Conservation (phyloP, 1,139 yeast species). For the Nakaseomyces delphensis region DNA sequence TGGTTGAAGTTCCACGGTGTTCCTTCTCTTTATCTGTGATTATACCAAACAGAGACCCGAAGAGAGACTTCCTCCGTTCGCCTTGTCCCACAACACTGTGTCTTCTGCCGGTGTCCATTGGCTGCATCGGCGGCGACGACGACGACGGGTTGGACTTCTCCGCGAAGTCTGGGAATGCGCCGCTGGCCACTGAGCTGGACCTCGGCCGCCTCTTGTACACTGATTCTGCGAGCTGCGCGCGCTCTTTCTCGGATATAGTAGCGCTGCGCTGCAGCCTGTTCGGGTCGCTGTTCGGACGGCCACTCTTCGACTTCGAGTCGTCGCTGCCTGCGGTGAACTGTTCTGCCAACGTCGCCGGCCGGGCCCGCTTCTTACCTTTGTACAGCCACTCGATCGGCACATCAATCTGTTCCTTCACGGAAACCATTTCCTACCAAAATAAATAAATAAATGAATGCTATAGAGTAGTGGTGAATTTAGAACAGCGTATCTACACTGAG, state of each 20-base stretch:
- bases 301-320: not conserved
- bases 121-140: not conserved
- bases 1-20: too few species aligned
- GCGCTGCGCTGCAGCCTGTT: not conserved
- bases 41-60: constrained; percentile 17
- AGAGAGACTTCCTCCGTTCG: constrained; percentile 15
- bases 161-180: not conserved
- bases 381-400: constrained; percentile 29
- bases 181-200: not conserved
- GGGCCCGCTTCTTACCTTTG: constrained; percentile 19
- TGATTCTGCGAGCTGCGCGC: not conserved
- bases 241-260: constrained; percentile 4
- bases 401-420: constrained; percentile 12
- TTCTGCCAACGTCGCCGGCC: constrained; percentile 1
- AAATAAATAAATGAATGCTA: too few species aligned
- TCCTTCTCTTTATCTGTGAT: constrained; percentile 2
- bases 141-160: not conserved
- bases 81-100: not conserved
- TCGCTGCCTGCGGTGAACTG: not conserved
- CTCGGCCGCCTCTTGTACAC: constrained; percentile 2
- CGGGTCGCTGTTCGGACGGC: not conserved
- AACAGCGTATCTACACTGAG: too few species aligned
- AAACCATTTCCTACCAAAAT: too few species aligned
- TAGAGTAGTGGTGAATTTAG: too few species aligned
- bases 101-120: not conserved